phyloP scores from a whole-genome alignment of 2,329 filamentous ascomycete species.

The Penicillium sp. region DNA sequence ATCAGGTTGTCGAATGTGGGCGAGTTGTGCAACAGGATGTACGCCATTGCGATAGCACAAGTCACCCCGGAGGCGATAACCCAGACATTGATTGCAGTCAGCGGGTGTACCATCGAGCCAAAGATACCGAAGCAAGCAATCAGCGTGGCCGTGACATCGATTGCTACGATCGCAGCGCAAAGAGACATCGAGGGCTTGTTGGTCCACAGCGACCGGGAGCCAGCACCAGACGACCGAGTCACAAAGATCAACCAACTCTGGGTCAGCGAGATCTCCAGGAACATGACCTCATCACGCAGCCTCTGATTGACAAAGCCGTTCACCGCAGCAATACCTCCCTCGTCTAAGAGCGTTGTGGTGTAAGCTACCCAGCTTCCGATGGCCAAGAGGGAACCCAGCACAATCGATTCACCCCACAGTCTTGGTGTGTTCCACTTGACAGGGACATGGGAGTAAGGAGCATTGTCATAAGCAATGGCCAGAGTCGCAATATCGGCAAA shows the following conservation, averaged over 20 bases:
- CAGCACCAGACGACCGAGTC: conserved; percentile 76
- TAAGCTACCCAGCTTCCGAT: conserved; percentile 86
- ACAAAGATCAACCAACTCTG: conserved; percentile 98
- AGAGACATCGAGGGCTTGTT: conserved; percentile 87
- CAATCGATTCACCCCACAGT: conserved; percentile 88
- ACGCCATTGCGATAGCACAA: conserved; percentile 76
- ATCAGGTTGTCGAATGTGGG: conserved; percentile 86
- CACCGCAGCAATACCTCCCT: conserved; percentile 87
- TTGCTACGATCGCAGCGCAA: conserved; percentile 72
- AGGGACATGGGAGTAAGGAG: conserved; percentile 78
- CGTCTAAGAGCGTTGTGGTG: conserved; percentile 73
- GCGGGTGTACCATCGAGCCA: conserved; percentile 64
- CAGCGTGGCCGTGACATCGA: conserved; percentile 81
- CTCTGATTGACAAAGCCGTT: conserved; percentile 61
- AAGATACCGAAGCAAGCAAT: conserved; percentile 89
- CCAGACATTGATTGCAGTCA: conserved; percentile 86
- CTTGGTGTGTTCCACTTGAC: conserved; percentile 96
- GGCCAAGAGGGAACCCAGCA: conserved; percentile 79
- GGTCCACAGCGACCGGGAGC: conserved; percentile 73
- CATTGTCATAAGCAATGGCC: conserved; percentile 91
- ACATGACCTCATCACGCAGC: conserved; percentile 73
- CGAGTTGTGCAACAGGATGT: conserved; percentile 81
- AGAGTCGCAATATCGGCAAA: conserved; percentile 91
- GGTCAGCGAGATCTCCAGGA: conserved; percentile 85
- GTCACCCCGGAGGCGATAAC: conserved; percentile 81